Evolutionary conservation across 805 yeast genomes (phyloP).

Genomic region (Myxozyma nipponensis): DNA sequence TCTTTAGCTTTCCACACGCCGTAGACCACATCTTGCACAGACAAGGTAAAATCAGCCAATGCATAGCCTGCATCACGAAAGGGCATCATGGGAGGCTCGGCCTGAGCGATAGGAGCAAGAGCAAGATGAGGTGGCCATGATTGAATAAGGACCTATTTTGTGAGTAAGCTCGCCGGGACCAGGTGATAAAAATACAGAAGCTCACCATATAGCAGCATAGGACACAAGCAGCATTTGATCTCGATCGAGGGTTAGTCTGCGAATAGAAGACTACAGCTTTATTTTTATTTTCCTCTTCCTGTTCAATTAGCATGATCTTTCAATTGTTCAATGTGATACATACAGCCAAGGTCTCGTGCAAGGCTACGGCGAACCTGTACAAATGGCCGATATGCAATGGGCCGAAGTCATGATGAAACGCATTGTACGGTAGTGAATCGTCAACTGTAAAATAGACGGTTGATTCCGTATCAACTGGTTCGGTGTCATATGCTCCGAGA

Average conservation of each 20-base stretch:
- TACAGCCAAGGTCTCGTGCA: slow-evolving; percentile 79
- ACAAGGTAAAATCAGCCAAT: slow-evolving; percentile 86
- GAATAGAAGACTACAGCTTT: slow-evolving; percentile 91
- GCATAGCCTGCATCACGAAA: slow-evolving; percentile 98
- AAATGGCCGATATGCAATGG: slow-evolving; percentile 91
- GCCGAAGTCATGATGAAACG: slow-evolving; percentile 96
- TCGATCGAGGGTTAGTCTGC: slow-evolving; percentile 68
- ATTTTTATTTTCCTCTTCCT: slow-evolving; percentile 71
- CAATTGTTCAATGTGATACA: not conserved
- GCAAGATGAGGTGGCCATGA: slow-evolving; percentile 99
- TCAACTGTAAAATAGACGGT: slow-evolving; percentile 87
- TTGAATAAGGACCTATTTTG: slow-evolving; percentile 64
- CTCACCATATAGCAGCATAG: slow-evolving; percentile 81
- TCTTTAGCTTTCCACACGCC: slow-evolving; percentile 98
- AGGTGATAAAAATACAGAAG: not conserved
- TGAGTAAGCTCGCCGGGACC: not conserved
- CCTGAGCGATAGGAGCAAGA: slow-evolving; percentile 86
- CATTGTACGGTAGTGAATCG: slow-evolving; percentile 83
- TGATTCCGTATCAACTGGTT: slow-evolving; percentile 72
- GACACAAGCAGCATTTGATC: slow-evolving; percentile 93
- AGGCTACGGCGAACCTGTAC: slow-evolving; percentile 89
- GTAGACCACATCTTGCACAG: slow-evolving; percentile 91
- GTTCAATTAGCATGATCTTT: not conserved
- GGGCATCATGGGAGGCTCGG: slow-evolving; percentile 88
- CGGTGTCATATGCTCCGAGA: slow-evolving; percentile 79